Evolutionary conservation across 108 stramenopile species (phyloP), one percentile per base, ranked within the genome.

Genomic region (Cyclostephanos invisitatus): DNA sequence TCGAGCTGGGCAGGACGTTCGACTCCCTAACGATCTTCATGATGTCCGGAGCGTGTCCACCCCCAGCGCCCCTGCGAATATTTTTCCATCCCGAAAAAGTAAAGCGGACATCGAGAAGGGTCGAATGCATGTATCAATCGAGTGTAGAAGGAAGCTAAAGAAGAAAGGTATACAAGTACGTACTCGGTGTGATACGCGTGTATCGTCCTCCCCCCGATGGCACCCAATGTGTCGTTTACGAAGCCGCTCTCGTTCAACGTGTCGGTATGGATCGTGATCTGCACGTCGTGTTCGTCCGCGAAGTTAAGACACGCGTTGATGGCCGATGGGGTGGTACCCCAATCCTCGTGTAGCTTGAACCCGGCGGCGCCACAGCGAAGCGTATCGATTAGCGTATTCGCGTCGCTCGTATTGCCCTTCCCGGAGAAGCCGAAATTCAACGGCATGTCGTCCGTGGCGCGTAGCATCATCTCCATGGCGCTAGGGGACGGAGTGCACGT

Each of bases 301-400:
- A 97, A 94, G 21, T 74, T 68, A 65, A 99, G 84, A 62, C 93
- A 94, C 37, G 89, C 84, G 80, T 98, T 96, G 77, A 99, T 99
- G 27, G 97, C 86, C 32, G 87, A 84, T 7, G 98, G 98, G 46
- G 98, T 99, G 21, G 98, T 99, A 49, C 98, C 98, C 98, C 98
- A 99, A 85, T 99, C 98, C 74, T 99, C 98, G 80, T 99, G 98
- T 21, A 99, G 82, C 84, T 99, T 99, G 77, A 98, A 87, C 14
- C 98, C 98, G 37, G 90, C 84, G 15, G 97, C 97, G 36, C 98
- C 97, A n/a, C 94, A 75, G 24, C 79, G 46, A 18, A 93, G 68
- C 17, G 84, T 84, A 59, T 88, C 90, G 37, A 82, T 49, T 47
- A 96, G 73, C 20, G 73, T 71, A 12, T 50, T 40, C 11, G 87